Evolutionary conservation across 1,139 yeast species (phyloP).

Genomic region (Yamadazyma siamensis): DNA sequence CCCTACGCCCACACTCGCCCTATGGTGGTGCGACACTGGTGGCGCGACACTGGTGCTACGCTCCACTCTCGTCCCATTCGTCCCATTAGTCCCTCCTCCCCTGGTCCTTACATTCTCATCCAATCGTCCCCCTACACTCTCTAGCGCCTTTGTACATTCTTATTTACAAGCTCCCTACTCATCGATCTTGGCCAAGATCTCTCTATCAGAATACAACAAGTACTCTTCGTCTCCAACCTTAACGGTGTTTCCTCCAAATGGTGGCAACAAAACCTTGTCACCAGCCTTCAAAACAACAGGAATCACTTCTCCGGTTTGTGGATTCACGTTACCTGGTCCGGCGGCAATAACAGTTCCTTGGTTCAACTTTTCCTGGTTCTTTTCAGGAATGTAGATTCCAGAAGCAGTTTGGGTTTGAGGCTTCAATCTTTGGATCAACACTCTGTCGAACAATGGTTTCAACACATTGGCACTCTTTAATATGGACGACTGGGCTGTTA

Average conservation of each 20-base stretch:
- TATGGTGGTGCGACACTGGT: too few species aligned
- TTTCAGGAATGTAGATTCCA: conserved; percentile 94
- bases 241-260: conserved; percentile 82
- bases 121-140: neutral
- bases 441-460: conserved; percentile 92
- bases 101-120: too few species aligned
- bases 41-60: too few species aligned
- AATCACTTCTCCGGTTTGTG: conserved; percentile 61
- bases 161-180: conserved; percentile 20
- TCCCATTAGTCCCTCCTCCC: too few species aligned
- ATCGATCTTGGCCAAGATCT: conserved; percentile 84
- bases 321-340: conserved; percentile 76
- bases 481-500: conserved; percentile 40
- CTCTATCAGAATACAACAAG: conserved; percentile 81
- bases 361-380: conserved; percentile 90
- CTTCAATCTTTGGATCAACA: conserved; percentile 89
- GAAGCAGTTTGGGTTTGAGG: conserved; percentile 91
- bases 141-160: neutral
- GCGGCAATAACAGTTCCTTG: conserved; percentile 77
- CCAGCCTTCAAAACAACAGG: conserved; percentile 79
- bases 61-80: too few species aligned
- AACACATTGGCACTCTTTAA: conserved; percentile 85
- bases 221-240: conserved; percentile 83
- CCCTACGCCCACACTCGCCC: too few species aligned
- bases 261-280: conserved; percentile 90